Evolutionary conservation across 495 filamentous ascomycete genomes (phyloP), one percentile per base, ranked within the genome.

Genomic region (Penicillium nucicola): DNA sequence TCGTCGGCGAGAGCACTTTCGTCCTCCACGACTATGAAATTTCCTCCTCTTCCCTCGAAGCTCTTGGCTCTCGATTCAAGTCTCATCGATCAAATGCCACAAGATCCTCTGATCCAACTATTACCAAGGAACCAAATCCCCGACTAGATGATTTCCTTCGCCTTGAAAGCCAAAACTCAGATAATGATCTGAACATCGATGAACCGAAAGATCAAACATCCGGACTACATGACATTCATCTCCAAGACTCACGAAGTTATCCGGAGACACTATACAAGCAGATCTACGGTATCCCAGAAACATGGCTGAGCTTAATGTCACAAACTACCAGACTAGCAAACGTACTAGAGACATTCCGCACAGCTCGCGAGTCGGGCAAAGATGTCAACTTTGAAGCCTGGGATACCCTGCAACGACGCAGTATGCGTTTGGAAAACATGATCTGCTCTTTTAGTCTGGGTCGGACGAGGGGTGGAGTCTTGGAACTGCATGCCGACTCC

Each of bases 1-100:
- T 70, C 14, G 60, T 70, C 1, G 63, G 67, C 0, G 67, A 70
- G 35, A 70, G 67, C 53, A 70, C 67, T 0, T 70, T 68, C 30
- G 63, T 62, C 11, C 47, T 70, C 4, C 67, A 70, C 37, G 63
- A 68, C 25, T 66, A 70, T 14, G 55, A 49, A 4, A 54, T 65
- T 5, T 65, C 63, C 0, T 44, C 45, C 22, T 48, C 59, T 1
- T 66, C 65, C 30, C 45, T 68, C 2, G 56, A 65, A 17, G 52
- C 49, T 2, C 45, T 70, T 20, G 53, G 61, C 25, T 55, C 52
- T 17, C 52, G 42, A 13, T 53, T 51, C 18, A 52, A 48, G 5
- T 43, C 45, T 7, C 40, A 53, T 42, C 5, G 20, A 18, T 45
- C 48, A 4, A 37, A 30, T 3, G 9, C 1, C 0, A 23, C 17